phyloP scores from a whole-genome alignment of 495 filamentous ascomycete species.

The Penicillium odoratum region DNA sequence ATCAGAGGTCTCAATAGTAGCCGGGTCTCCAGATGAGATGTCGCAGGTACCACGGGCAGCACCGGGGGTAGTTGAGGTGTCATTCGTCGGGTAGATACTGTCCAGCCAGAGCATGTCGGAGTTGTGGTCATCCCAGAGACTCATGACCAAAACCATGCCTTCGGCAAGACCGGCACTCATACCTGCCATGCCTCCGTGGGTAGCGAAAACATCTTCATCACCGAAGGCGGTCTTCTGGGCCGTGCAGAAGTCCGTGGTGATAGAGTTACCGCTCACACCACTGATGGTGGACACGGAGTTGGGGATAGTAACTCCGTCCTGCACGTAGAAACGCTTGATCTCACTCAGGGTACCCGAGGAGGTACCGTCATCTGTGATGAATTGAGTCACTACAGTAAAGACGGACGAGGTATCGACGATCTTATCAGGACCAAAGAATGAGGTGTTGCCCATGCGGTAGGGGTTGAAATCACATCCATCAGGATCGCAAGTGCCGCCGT shows the following conservation, averaged over 20 bases:
- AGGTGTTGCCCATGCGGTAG: constrained; percentile 62
- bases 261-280: constrained; percentile 54
- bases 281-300: constrained; percentile 56
- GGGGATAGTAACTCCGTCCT: constrained; percentile 61
- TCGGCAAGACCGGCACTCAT: constrained; percentile 57
- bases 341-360: constrained; percentile 55
- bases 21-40: constrained; percentile 60
- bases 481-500: constrained; percentile 66
- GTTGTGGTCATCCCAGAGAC: constrained; percentile 75
- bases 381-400: constrained; percentile 72
- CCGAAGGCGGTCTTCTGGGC: constrained; percentile 61
- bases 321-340: constrained; percentile 72
- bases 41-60: constrained; percentile 69
- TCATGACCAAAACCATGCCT: constrained; percentile 77
- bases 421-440: constrained; percentile 62
- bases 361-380: constrained; percentile 58
- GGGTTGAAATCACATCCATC: constrained; percentile 81
- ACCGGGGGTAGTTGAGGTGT: constrained; percentile 57
- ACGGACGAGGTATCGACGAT: constrained; percentile 62
- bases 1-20: constrained; percentile 55
- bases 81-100: constrained; percentile 65
- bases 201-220: constrained; percentile 57
- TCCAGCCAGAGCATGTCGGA: constrained; percentile 86
- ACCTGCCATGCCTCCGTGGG: constrained; percentile 58
- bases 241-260: constrained; percentile 63